Conservation (phyloP, 495 filamentous ascomycete species). For the Hypoxylon fuscum region DNA sequence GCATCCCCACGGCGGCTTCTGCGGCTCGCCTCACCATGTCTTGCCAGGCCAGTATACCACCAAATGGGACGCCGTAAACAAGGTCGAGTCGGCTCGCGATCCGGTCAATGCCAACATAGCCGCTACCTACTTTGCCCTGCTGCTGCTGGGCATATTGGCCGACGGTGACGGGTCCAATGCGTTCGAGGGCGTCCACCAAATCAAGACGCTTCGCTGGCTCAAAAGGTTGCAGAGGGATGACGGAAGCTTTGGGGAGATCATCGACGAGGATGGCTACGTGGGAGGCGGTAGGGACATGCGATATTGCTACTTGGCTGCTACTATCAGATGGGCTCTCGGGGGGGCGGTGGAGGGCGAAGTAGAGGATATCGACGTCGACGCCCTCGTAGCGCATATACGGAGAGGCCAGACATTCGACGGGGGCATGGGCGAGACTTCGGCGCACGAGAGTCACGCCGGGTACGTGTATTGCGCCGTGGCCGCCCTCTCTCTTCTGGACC, state of each 20-base stretch:
- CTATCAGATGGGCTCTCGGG: conserved; percentile 82
- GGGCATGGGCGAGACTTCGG: conserved; percentile 81
- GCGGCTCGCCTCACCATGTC: conserved; percentile 70
- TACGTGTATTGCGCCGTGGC: conserved; percentile 86
- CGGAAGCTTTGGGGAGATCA: conserved; percentile 89
- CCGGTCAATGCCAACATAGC: conserved; percentile 87
- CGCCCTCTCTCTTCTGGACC: conserved; percentile 74
- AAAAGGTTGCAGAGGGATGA: conserved; percentile 78
- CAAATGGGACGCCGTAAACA: conserved; percentile 44
- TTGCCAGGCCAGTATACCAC: conserved; percentile 47
- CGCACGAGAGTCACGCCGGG: conserved; percentile 90
- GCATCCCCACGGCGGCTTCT: conserved; percentile 82
- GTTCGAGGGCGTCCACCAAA: conserved; percentile 68
- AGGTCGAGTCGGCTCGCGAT: conserved; percentile 52
- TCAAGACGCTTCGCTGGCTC: conserved; percentile 76
- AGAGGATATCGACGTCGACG: conserved; percentile 77
- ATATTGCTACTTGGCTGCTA: conserved; percentile 83
- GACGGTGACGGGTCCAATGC: conserved; percentile 66
- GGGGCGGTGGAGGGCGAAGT: conserved; percentile 63
- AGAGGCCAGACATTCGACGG: conserved; percentile 86
- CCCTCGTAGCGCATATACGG: conserved; percentile 74
- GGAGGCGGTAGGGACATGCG: conserved; percentile 84
- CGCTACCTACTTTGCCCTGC: conserved; percentile 87
- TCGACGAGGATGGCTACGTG: conserved; percentile 67
- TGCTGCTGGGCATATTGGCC: conserved; percentile 75